These are phyloP conservation scores for Diaporthe caulivora DNA, from an alignment of 2,329 filamentous ascomycete species.

Conservation along the genomic window DNA sequence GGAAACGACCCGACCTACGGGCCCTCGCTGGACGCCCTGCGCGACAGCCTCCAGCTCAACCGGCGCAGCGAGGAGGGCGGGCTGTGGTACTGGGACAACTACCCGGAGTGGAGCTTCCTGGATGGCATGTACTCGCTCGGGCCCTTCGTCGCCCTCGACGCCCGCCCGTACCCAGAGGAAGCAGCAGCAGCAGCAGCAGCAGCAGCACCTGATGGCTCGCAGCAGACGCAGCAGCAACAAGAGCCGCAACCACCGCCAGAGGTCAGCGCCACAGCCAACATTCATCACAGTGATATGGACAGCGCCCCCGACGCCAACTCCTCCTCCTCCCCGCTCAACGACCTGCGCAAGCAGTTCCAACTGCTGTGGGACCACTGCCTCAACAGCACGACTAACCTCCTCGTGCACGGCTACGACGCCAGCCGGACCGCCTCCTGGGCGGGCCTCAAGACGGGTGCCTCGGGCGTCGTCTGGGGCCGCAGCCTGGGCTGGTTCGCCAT, in stretches of 20 bases:
- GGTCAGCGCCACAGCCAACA: not conserved
- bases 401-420: conserved; percentile 66
- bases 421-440: conserved; percentile 62
- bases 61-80: conserved; percentile 45
- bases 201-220: not conserved
- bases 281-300: no score
- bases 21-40: not conserved
- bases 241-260: no score
- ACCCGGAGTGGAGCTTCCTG: conserved; percentile 62
- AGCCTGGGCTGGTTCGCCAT: conserved; percentile 55
- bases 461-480: conserved; percentile 64
- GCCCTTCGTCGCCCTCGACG: conserved; percentile 51
- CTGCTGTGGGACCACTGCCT: conserved; percentile 56
- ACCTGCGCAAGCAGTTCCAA: conserved; percentile 57
- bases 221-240: not conserved
- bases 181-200: not conserved
- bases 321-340: conserved; percentile 50
- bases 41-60: conserved; percentile 6
- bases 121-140: conserved; percentile 62
- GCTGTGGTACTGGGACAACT: conserved; percentile 50
- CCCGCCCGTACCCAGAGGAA: conserved; percentile 37
- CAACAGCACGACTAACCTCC: conserved; percentile 53
- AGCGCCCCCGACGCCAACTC: not conserved
- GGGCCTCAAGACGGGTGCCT: conserved; percentile 55
- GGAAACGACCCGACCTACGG: not conserved